Evolutionary conservation across 2,329 filamentous ascomycete genomes (phyloP), one percentile per base, ranked within the genome.

Genomic region (Neofusicoccum laricinum): DNA sequence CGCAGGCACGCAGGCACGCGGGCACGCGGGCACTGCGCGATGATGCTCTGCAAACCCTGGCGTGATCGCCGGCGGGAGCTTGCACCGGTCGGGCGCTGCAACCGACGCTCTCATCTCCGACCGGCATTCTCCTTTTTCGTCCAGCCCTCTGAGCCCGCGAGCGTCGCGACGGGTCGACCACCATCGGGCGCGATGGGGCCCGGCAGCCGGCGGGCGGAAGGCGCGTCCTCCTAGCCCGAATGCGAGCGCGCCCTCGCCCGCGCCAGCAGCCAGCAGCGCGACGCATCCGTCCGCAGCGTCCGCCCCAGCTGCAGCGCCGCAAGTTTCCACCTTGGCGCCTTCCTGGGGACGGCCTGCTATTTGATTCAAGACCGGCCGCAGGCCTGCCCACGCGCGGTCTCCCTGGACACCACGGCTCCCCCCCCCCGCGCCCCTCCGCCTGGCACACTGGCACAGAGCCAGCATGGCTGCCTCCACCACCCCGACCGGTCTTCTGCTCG

Each of bases 271-370:
- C 12, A 10, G 32, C 49, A 2, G 25, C 25, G 5, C 25, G 25
- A 30, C 25, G 25, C 25, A 30, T 30, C 25, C 25, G 25, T 30
- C 25, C 25, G 25, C 25, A 5, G 25, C 5, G 25, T 1, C 25
- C 25, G 25, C 25, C 25, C 25, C 25, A 30, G 25, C 55, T 59
- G 38, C 41, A 46, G 55, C 55, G 55, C 55, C 55, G 55, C 55
- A 46, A 48, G 40, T 45, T 59, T 15, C 55, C 55, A 40, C 55
- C 55, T 59, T 59, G 55, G 55, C 55, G 30, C 21, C 12, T n/a
- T 11, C 10, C 15, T 30, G 15, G 14, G 14, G 36, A 34, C 25
- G 15, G 19, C 17, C 25, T 4, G n/a, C 43, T 59, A 59, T 59
- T 59, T 59, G 55, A 59, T 46, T 10, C 30, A 12, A 5, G 38